Percentiles rank a stretch among this genome's conserved stretches.
phyloP scores from a whole-genome alignment of 73 alveolate species.

The Loxodes magnus region DNA sequence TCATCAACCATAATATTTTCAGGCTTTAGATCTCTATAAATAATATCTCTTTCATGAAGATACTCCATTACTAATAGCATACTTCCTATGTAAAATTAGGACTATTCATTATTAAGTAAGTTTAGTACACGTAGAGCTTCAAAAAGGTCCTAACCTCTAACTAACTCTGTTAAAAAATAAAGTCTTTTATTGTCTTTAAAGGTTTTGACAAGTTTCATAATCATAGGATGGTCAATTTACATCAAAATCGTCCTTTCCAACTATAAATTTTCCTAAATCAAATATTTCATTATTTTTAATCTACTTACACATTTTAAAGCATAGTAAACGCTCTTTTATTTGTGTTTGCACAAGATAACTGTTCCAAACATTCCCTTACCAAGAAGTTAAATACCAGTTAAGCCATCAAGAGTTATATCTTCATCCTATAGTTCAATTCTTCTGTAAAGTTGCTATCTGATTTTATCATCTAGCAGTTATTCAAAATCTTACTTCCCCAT shows the following conservation, averaged over 20 bases:
- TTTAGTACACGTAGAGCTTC: slow-evolving; percentile 41
- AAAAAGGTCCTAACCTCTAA: slow-evolving; percentile 40
- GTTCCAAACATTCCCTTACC: slow-evolving; percentile 46
- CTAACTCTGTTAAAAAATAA: slow-evolving; percentile 31
- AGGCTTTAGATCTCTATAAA: slow-evolving; percentile 39
- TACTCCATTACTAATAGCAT: slow-evolving; percentile 1
- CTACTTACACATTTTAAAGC: slow-evolving; percentile 33
- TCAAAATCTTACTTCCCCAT: slow-evolving; percentile 34
- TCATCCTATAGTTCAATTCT: slow-evolving; percentile 16
- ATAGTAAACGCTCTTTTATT: slow-evolving; percentile 18
- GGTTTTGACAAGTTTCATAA: slow-evolving; percentile 36
- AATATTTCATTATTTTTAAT: slow-evolving; percentile 12
- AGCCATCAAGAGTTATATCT: slow-evolving; percentile 4
- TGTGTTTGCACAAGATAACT: slow-evolving; percentile 26
- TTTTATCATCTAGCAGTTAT: slow-evolving; percentile 36
- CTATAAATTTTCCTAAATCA: slow-evolving; percentile 24
- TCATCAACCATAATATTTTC: slow-evolving; percentile 32
- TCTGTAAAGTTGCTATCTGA: slow-evolving; percentile 14
- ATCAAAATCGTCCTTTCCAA: slow-evolving; percentile 26
- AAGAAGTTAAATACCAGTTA: slow-evolving; percentile 11
- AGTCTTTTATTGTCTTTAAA: slow-evolving; percentile 24
- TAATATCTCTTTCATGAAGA: slow-evolving; percentile 15
- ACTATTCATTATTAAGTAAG: slow-evolving; percentile 16
- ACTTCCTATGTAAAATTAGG: slow-evolving; percentile 26
- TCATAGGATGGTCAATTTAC: slow-evolving; percentile 35